Evolutionary conservation across 768 basidiomycete genomes (phyloP), one percentile per base, ranked within the genome.

Genomic region (Trametes villosa): DNA sequence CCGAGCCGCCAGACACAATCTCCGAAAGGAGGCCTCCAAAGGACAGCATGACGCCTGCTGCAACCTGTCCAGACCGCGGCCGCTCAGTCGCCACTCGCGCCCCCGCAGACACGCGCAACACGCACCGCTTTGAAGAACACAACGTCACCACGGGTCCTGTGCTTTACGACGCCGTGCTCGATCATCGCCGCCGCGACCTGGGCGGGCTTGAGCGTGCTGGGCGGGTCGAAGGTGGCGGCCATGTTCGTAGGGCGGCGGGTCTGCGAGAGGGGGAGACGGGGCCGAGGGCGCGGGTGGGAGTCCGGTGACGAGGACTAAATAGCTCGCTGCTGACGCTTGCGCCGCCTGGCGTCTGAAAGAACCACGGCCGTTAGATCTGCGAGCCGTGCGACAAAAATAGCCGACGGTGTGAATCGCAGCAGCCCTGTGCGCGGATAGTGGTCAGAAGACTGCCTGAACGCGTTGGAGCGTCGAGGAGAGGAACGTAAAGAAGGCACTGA

Each of bases 11-110:
- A 45, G 79, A 74, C 17, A 89, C 68, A 57, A 90, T 77, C 62
- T 87, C 75, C 22, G 83, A 83, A 29, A 91, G 71, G 17, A 91
- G 73, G 18, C 86, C 86, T 67, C 89, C 89, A 50, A 91, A 90
- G 8, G 88, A 88, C n/a, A 90, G 68, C 84, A 90, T 88, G 31
- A 81, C 78, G 18, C 89, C 89, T 29, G 87, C 89, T 57, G 84
- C 74, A 50, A 89, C 81, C 88, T 90, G 44, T 27, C 36, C n/a
- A 48, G 20, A 46, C 20, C 36, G n/a, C 3, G 42, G 33, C 22
- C 15, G 22, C 15, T 30, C 4, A 42, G 46, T 20, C 47, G 22
- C 17, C 36, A 20, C 52, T 22, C 47, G 22, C 1, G 24, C 20
- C 24, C n/a, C 20, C 44, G 24, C 22, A 47, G 7, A 51, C 24